These are phyloP conservation scores for Bathelium albidoporum DNA, from an alignment of 495 filamentous ascomycete species.

Conservation along the genomic window DNA sequence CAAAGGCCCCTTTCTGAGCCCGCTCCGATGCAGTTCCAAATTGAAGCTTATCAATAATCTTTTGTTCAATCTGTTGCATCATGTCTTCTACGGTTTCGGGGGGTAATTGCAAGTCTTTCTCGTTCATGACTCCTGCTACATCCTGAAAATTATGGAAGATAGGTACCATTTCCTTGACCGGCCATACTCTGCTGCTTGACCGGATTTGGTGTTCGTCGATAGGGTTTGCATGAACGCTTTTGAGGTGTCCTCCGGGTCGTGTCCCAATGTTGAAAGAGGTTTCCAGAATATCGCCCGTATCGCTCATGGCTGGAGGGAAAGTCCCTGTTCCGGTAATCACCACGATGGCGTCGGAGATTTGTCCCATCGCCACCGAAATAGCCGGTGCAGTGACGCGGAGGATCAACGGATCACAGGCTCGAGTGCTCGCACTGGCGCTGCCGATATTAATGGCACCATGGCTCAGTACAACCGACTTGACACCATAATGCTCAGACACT, in stretches of 20 bases:
- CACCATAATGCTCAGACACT: background rate
- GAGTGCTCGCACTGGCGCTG: background rate
- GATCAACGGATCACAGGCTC: background rate
- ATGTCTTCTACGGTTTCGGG: background rate
- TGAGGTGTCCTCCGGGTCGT: background rate
- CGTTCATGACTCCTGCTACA: background rate
- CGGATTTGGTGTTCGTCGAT: background rate
- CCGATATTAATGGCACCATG: background rate
- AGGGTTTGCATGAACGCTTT: background rate
- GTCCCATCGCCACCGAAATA: background rate
- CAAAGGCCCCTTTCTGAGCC: background rate
- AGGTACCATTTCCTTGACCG: background rate
- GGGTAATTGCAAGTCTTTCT: background rate
- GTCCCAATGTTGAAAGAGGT: background rate
- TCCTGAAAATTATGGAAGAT: background rate
- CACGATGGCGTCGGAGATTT: background rate
- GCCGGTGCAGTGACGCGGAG: background rate
- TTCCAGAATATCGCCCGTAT: background rate
- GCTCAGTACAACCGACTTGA: background rate
- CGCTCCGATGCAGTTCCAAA: background rate
- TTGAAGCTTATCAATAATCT: background rate
- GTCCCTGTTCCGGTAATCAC: background rate
- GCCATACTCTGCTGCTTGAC: background rate
- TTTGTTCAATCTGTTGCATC: background rate
- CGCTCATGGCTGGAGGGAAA: background rate